Evolutionary conservation across 345 rosid species (phyloP).

Genomic region (Sonneratia caseolaris): DNA sequence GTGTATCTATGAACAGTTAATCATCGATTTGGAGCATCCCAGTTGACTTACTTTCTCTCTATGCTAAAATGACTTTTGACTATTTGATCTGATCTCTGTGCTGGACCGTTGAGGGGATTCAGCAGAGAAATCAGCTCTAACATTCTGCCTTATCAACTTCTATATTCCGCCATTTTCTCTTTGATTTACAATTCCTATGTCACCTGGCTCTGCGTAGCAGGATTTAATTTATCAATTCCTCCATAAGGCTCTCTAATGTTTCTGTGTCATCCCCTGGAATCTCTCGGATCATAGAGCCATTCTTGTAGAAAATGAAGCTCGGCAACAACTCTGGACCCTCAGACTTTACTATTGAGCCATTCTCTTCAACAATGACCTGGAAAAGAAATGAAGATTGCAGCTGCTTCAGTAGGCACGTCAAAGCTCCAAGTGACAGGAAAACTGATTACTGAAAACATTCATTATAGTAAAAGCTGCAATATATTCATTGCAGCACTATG

Average conservation of each 20-base stretch:
- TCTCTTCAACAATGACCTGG: neutral
- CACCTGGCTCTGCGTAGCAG: neutral
- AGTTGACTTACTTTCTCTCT: neutral
- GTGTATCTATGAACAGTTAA: neutral
- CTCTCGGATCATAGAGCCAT: neutral
- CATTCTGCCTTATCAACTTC: neutral
- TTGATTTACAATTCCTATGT: neutral
- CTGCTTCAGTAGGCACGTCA: neutral
- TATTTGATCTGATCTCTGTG: neutral
- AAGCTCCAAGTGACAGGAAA: neutral
- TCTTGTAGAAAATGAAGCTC: neutral
- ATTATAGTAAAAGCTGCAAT: neutral
- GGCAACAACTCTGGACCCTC: neutral
- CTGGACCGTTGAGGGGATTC: neutral
- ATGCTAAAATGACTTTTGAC: neutral
- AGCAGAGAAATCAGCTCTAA: neutral
- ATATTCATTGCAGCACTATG: neutral
- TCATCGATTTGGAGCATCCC: neutral
- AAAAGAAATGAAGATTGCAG: too few species aligned
- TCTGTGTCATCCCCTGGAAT: constrained; percentile 1
- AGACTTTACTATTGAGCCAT: neutral
- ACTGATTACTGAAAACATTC: too few species aligned
- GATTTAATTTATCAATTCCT: neutral
- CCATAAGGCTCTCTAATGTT: neutral
- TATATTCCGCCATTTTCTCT: neutral